phyloP scores from a whole-genome alignment of 345 rosid species.

The Euclidium syriacum region DNA sequence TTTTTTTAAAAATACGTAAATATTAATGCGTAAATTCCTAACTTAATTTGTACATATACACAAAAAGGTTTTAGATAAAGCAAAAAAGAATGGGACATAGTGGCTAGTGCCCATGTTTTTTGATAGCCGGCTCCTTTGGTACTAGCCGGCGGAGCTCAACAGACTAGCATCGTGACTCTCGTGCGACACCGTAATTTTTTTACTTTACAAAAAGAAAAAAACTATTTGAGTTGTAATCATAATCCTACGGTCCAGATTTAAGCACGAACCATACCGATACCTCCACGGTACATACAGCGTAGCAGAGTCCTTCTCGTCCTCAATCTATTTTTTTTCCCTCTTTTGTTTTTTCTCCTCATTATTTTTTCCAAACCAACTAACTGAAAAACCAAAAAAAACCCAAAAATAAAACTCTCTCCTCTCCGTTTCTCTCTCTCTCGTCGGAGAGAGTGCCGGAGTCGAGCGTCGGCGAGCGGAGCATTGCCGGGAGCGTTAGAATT shows the following conservation, averaged over 20 bases:
- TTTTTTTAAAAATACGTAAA: too few relatives aligned
- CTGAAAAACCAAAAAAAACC: slow-evolving; percentile 9
- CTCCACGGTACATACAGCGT: slow-evolving; percentile 7
- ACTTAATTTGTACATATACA: background rate
- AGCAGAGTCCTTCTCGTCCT: slow-evolving; percentile 13
- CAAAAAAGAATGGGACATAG: background rate
- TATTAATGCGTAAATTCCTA: background rate
- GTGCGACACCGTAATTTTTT: slow-evolving; percentile 14
- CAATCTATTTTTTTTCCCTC: background rate
- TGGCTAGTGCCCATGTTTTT: slow-evolving; percentile 1
- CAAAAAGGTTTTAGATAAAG: background rate
- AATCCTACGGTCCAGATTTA: slow-evolving; percentile 24
- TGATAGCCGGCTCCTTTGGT: slow-evolving; percentile 10
- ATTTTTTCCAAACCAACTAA: slow-evolving; percentile 14
- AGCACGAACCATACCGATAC: background rate
- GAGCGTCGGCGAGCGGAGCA: slow-evolving; percentile 8
- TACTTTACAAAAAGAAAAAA: background rate
- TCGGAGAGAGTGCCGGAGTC: slow-evolving; percentile 22
- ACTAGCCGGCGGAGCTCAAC: background rate
- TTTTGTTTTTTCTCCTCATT: slow-evolving; percentile 9
- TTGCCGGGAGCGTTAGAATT: slow-evolving; percentile 12
- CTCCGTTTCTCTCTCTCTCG: slow-evolving; percentile 23
- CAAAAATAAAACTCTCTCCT: slow-evolving; percentile 13
- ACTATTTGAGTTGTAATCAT: background rate
- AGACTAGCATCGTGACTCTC: slow-evolving; percentile 24